A percentile compares a stretch with the other conserved stretches of the same genome.
These are phyloP conservation scores for Naganishia vishniacii DNA, from an alignment of 768 basidiomycete species.

Conservation along the genomic window DNA sequence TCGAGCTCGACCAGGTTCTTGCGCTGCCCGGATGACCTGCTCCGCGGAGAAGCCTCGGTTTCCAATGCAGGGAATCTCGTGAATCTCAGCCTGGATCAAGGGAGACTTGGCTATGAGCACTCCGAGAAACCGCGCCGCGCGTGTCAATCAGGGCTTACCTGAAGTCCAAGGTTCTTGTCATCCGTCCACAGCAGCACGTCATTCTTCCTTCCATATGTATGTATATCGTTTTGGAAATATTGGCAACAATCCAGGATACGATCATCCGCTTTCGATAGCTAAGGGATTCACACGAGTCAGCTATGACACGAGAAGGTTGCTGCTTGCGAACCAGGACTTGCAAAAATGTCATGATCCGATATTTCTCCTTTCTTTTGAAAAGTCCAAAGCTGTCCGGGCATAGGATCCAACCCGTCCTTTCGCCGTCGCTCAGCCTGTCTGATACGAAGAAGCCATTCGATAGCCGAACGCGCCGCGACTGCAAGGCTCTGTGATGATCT, in stretches of 20 bases:
- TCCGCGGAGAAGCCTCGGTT: background rate
- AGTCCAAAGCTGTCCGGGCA: background rate
- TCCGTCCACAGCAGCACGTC: constrained; percentile 18
- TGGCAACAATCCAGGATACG: constrained; percentile 19
- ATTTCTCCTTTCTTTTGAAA: constrained; percentile 12
- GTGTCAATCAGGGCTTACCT: too few species aligned
- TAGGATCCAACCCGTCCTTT: background rate
- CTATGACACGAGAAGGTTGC: background rate
- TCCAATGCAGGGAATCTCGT: constrained; percentile 17
- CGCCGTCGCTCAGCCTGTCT: constrained; percentile 3
- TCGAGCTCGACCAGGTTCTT: background rate
- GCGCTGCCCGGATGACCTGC: background rate
- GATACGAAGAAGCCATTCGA: constrained; percentile 17
- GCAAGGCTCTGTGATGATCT: constrained; percentile 5
- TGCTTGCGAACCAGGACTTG: background rate
- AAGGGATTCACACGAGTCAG: background rate
- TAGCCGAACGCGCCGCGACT: constrained; percentile 10
- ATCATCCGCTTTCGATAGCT: constrained; percentile 21
- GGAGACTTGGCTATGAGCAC: too few species aligned
- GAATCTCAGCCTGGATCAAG: background rate
- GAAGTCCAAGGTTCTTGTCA: constrained; percentile 16
- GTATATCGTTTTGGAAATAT: constrained; percentile 5
- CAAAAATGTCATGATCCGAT: background rate
- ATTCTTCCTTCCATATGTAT: background rate
- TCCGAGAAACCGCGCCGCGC: too few species aligned